A percentile compares a stretch with the other conserved stretches of the same genome.
These are phyloP conservation scores for Endoconidiophora laricicola DNA, from an alignment of 2,329 filamentous ascomycete genomes.

Conservation along the genomic window DNA sequence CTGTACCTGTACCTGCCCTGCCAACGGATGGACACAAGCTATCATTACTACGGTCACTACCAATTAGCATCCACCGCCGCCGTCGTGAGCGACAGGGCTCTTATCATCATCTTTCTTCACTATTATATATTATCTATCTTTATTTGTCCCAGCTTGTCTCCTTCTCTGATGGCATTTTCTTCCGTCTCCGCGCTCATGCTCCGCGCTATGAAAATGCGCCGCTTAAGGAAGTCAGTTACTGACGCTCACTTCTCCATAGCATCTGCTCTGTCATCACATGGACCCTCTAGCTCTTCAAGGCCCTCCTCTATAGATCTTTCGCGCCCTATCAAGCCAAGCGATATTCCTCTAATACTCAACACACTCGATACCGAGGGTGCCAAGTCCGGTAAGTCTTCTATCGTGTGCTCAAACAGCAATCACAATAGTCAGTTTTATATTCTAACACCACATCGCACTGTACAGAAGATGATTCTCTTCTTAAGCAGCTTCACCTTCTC, in stretches of 20 bases:
- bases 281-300: not conserved
- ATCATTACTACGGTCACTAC: not conserved
- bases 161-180: slow-evolving; percentile 2
- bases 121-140: not conserved
- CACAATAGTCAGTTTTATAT: not conserved
- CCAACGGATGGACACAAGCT: not conserved
- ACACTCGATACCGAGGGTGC: slow-evolving; percentile 4
- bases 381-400: slow-evolving; percentile 6
- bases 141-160: not conserved
- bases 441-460: not conserved
- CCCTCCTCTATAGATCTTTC: not conserved
- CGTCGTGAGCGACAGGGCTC: not conserved
- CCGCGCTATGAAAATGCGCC: slow-evolving; percentile 8
- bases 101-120: not conserved
- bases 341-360: slow-evolving; percentile 8
- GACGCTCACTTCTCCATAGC: slow-evolving; percentile 11
- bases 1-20: not conserved
- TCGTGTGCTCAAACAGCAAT: not conserved
- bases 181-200: slow-evolving; percentile 4
- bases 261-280: slow-evolving; percentile 3
- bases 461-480: slow-evolving; percentile 7
- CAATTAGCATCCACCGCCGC: not conserved
- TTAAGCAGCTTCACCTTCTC: slow-evolving; percentile 11
- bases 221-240: slow-evolving; percentile 7
- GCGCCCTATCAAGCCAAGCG: slow-evolving; percentile 6